phyloP scores from a whole-genome alignment of 805 yeast genomes.

The Ogataea philodendri region DNA sequence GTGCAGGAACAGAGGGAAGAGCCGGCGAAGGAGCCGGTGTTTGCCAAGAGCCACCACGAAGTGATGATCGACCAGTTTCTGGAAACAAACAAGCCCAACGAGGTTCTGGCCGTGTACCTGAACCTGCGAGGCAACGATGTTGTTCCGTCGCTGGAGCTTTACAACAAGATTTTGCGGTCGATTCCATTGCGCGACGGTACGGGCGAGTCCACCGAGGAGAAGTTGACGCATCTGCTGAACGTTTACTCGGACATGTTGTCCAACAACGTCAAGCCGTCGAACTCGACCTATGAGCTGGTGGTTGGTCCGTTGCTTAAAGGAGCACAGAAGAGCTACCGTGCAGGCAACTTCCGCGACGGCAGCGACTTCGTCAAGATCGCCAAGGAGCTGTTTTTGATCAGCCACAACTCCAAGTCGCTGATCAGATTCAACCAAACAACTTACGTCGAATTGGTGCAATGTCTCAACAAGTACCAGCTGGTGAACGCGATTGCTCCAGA shows the following conservation, averaged over 20 bases:
- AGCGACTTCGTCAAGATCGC: conserved; percentile 50
- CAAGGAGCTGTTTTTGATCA: conserved; percentile 42
- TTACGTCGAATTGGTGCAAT: conserved; percentile 25
- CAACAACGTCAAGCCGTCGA: conserved; percentile 53
- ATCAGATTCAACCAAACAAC: conserved; percentile 20
- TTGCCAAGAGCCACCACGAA: conserved; percentile 17
- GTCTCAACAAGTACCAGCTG: conserved; percentile 29
- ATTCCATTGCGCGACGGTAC: conserved; percentile 49
- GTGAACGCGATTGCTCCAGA: conserved; percentile 17
- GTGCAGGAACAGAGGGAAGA: conserved; percentile 2
- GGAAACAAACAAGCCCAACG: conserved; percentile 29
- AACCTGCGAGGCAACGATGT: conserved; percentile 35
- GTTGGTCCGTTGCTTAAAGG: conserved; percentile 52
- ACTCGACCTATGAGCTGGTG: conserved; percentile 51
- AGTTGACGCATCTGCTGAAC: conserved; percentile 59
- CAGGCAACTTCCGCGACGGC: conserved; percentile 39
- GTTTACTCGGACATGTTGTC: conserved; percentile 66
- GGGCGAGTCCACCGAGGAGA: conserved; percentile 54
- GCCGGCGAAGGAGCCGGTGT: conserved; percentile 5
- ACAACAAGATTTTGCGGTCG: conserved; percentile 54
- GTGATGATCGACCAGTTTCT: conserved; percentile 26
- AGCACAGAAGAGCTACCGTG: conserved; percentile 40
- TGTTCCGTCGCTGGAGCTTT: conserved; percentile 51
- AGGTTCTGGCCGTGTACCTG: conserved; percentile 33
- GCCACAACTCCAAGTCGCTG: conserved; percentile 20